A percentile compares a stretch with the other conserved stretches of the same genome.
Conservation (phyloP, 352 stramenopile species). For the Pythium insidiosum region DNA sequence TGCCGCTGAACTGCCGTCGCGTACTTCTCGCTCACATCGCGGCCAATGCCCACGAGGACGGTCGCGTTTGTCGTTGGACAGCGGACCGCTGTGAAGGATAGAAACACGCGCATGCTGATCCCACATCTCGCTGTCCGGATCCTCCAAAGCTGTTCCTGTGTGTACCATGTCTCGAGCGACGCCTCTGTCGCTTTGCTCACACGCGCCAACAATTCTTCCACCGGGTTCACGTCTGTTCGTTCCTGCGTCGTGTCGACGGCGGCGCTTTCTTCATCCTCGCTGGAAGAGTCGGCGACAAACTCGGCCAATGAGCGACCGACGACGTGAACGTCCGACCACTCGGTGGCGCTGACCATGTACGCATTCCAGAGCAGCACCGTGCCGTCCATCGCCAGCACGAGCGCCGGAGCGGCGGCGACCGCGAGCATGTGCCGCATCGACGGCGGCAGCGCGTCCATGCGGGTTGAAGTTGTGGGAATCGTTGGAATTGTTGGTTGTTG, state of each 20-base stretch:
- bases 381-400: conserved; percentile 32
- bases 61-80: no score
- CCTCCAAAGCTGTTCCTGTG: no score
- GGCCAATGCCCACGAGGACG: conserved; percentile 54
- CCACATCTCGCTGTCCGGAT: no score
- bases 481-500: no score
- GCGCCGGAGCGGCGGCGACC: conserved; percentile 37
- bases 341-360: conserved; percentile 24
- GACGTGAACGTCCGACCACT: conserved; percentile 15
- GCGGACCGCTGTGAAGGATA: no score
- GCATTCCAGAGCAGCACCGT: conserved; percentile 63
- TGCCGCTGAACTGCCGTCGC: conserved; percentile 62
- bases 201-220: no score
- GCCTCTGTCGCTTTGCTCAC: no score
- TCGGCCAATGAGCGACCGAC: conserved; percentile 28
- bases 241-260: no score
- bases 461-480: no score
- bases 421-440: conserved; percentile 38
- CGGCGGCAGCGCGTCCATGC: conserved; percentile 10
- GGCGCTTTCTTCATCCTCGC: conserved; percentile 7
- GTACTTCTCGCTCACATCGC: conserved; percentile 57
- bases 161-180: no score
- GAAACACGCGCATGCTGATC: no score
- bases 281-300: conserved; percentile 18
- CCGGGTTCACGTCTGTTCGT: no score